Percentiles rank a stretch among this genome's conserved stretches.
phyloP scores from a whole-genome alignment of 805 yeast species.

The Brettanomyces custersianus region DNA sequence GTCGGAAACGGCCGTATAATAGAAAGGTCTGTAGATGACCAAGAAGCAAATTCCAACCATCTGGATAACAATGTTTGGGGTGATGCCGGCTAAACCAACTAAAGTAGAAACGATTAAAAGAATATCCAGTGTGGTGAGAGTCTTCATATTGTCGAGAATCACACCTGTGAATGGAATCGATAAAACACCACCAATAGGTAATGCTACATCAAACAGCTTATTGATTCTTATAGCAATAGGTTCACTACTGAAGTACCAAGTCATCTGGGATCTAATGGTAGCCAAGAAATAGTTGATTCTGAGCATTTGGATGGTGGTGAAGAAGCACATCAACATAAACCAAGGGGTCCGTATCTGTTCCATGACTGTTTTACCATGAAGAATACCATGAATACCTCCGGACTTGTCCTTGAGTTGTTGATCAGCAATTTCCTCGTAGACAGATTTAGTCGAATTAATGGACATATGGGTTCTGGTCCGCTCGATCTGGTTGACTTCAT shows the following conservation, averaged over 20 bases:
- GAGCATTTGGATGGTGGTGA: constrained; percentile 83
- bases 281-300: constrained; percentile 91
- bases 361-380: constrained; percentile 47
- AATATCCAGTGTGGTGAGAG: constrained; percentile 45
- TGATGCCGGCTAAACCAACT: constrained; percentile 66
- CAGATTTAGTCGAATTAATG: constrained; percentile 36
- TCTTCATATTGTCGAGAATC: constrained; percentile 63
- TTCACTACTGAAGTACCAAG: constrained; percentile 49
- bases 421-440: constrained; percentile 60
- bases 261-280: constrained; percentile 76
- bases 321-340: constrained; percentile 69
- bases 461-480: constrained; percentile 27
- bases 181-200: constrained; percentile 81
- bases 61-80: constrained; percentile 41
- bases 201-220: constrained; percentile 72
- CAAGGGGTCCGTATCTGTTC: constrained; percentile 50
- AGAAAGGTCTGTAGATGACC: constrained; percentile 84
- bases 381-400: constrained; percentile 68
- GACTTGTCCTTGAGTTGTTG: constrained; percentile 39
- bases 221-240: constrained; percentile 49
- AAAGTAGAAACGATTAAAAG: constrained; percentile 45
- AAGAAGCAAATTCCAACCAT: constrained; percentile 60
- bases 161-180: constrained; percentile 85
- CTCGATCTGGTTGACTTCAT: constrained; percentile 9
- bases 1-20: constrained; percentile 88